Percentiles rank a stretch among this genome's conserved stretches.
These are phyloP conservation scores for Kwoniella sp. DNA, from an alignment of 768 basidiomycete species.

Conservation along the genomic window DNA sequence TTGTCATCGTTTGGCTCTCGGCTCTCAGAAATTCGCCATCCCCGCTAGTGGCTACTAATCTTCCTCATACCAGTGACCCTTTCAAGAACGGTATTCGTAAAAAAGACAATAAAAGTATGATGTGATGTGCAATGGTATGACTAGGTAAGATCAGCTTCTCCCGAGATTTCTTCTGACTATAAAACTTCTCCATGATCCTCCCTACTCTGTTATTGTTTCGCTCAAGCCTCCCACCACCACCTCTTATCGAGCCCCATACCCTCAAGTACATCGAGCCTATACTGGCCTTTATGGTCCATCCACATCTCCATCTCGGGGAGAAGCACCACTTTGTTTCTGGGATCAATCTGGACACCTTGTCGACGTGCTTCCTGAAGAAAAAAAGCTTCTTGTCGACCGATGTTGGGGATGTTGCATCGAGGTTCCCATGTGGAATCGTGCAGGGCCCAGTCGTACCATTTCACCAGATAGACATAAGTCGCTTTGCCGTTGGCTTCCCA, in stretches of 20 bases:
- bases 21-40: no score
- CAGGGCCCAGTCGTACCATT: conserved; percentile 26
- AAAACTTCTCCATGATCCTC: no score
- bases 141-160: no score
- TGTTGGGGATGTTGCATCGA: conserved; percentile 16
- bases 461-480: conserved; percentile 19
- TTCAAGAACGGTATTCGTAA: no score
- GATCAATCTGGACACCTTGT: background rate
- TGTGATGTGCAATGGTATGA: no score
- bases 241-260: conserved; percentile 10
- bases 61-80: no score
- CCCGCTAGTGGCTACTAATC: no score
- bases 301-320: conserved; percentile 7
- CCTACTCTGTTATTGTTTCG: background rate
- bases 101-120: no score
- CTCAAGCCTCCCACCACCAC: conserved; percentile 22
- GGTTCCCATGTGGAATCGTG: conserved; percentile 31
- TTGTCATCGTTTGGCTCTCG: no score
- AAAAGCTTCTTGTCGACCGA: conserved; percentile 5
- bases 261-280: conserved; percentile 8
- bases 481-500: conserved; percentile 7
- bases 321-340: background rate
- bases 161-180: no score
- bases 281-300: conserved; percentile 14
- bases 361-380: conserved; percentile 3